A percentile compares a stretch with the other conserved stretches of the same genome.
Evolutionary conservation across 768 basidiomycete species (phyloP).

Genomic region (Cantharellus cinnabarinus): DNA sequence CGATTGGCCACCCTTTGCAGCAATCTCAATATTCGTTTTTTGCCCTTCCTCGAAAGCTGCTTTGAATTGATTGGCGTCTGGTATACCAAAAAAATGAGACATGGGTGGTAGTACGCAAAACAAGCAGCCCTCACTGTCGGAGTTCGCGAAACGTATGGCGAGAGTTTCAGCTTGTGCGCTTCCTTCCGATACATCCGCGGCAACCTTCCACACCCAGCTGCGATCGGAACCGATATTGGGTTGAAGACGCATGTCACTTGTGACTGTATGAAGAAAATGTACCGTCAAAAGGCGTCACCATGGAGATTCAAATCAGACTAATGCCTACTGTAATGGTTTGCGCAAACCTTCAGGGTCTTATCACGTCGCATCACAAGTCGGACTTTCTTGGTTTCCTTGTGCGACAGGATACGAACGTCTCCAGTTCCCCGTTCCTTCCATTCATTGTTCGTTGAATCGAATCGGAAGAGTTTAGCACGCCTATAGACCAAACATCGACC

Average conservation of each 20-base stretch:
- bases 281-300: not conserved
- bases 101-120: constrained; percentile 3
- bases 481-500: constrained; percentile 22
- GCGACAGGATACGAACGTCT: constrained; percentile 76
- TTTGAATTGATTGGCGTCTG: constrained; percentile 81
- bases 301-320: not conserved
- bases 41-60: constrained; percentile 71
- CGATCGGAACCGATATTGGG: constrained; percentile 97
- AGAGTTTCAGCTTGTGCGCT: constrained; percentile 87
- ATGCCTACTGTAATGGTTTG: constrained; percentile 75
- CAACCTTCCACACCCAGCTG: constrained; percentile 98
- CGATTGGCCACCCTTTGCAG: not conserved
- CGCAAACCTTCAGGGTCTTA: constrained; percentile 98
- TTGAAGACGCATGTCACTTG: constrained; percentile 79
- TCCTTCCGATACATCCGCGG: constrained; percentile 82
- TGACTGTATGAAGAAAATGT: constrained; percentile 29
- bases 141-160: constrained; percentile 93
- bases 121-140: constrained; percentile 49
- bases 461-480: constrained; percentile 97
- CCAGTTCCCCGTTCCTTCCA: constrained; percentile 99
- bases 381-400: constrained; percentile 79
- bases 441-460: constrained; percentile 53
- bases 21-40: constrained; percentile 35
- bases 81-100: not conserved
- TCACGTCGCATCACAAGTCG: constrained; percentile 98